phyloP scores from a whole-genome alignment of 2,329 filamentous ascomycete genomes.

The Aspergillus tamarii region DNA sequence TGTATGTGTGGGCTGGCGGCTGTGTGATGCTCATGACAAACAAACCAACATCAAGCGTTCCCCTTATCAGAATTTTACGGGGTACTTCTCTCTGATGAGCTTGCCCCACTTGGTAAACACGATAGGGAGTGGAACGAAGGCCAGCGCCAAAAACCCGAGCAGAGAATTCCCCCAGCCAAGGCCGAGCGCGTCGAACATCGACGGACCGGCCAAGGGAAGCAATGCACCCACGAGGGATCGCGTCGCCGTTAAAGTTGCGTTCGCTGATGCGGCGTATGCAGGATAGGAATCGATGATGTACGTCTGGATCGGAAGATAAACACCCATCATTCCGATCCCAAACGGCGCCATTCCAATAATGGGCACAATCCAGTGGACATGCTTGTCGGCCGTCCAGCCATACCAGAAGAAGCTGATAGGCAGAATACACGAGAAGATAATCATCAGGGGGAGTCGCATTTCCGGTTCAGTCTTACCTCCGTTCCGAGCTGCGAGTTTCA shows the following conservation, averaged over 20 bases:
- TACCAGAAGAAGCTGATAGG: slow-evolving; percentile 61
- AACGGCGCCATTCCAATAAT: slow-evolving; percentile 62
- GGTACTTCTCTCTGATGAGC: slow-evolving; percentile 1
- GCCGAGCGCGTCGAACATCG: slow-evolving; percentile 50
- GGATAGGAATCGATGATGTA: slow-evolving; percentile 64
- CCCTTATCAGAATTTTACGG: neutral
- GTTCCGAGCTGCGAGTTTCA: slow-evolving; percentile 36
- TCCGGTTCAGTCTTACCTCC: slow-evolving; percentile 50
- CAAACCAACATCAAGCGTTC: neutral
- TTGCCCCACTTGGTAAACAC: slow-evolving; percentile 3
- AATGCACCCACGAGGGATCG: slow-evolving; percentile 60
- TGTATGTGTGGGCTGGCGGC: neutral
- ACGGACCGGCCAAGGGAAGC: slow-evolving; percentile 62
- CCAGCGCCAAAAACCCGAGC: slow-evolving; percentile 59
- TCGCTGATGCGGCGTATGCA: slow-evolving; percentile 51
- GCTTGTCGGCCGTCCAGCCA: slow-evolving; percentile 59
- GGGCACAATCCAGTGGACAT: slow-evolving; percentile 62
- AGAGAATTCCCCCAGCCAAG: slow-evolving; percentile 56
- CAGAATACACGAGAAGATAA: slow-evolving; percentile 57
- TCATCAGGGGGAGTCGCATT: slow-evolving; percentile 58
- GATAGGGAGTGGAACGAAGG: slow-evolving; percentile 43
- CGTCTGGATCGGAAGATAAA: slow-evolving; percentile 61
- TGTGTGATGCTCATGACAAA: neutral
- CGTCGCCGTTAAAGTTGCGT: slow-evolving; percentile 58
- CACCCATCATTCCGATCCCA: slow-evolving; percentile 58